These are phyloP conservation scores for Spathaspora passalidarum DNA, from an alignment of 805 yeast species.

Conservation along the genomic window DNA sequence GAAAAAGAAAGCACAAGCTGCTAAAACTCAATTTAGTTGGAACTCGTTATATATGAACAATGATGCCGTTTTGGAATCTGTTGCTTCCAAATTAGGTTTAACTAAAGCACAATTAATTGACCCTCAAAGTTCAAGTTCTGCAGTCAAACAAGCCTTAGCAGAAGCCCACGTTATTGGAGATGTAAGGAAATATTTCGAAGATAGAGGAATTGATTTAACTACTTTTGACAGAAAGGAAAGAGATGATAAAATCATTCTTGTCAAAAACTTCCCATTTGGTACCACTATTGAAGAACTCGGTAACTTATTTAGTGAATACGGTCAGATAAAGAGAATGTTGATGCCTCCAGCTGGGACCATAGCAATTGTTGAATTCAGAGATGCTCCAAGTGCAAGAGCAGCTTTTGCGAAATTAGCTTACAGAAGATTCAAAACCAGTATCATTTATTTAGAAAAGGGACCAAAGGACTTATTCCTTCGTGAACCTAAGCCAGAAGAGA, in stretches of 20 bases:
- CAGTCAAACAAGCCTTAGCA: conserved; percentile 95
- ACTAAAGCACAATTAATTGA: conserved; percentile 81
- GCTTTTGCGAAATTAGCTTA: conserved; percentile 88
- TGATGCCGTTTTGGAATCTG: conserved; percentile 90
- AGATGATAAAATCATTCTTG: conserved; percentile 77
- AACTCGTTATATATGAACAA: conserved; percentile 86
- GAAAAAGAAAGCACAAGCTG: conserved; percentile 78
- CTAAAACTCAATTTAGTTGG: conserved; percentile 90
- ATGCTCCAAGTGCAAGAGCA: conserved; percentile 76
- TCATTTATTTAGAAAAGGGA: conserved; percentile 89
- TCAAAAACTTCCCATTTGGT: conserved; percentile 89
- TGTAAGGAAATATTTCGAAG: conserved; percentile 83
- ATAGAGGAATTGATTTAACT: conserved; percentile 78
- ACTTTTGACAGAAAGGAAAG: conserved; percentile 64
- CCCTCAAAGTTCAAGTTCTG: conserved; percentile 81
- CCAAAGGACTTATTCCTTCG: conserved; percentile 76
- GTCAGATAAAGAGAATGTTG: conserved; percentile 72
- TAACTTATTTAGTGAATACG: conserved; percentile 76
- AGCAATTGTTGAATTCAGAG: conserved; percentile 88
- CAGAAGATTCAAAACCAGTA: conserved; percentile 82
- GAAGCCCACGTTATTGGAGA: conserved; percentile 94
- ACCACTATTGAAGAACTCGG: conserved; percentile 78
- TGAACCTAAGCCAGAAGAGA: conserved; percentile 46
- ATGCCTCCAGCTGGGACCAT: conserved; percentile 98
- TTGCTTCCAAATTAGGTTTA: conserved; percentile 81